Conservation (phyloP, 2,329 filamentous ascomycete genomes). For the Periconia macrospinosa region DNA sequence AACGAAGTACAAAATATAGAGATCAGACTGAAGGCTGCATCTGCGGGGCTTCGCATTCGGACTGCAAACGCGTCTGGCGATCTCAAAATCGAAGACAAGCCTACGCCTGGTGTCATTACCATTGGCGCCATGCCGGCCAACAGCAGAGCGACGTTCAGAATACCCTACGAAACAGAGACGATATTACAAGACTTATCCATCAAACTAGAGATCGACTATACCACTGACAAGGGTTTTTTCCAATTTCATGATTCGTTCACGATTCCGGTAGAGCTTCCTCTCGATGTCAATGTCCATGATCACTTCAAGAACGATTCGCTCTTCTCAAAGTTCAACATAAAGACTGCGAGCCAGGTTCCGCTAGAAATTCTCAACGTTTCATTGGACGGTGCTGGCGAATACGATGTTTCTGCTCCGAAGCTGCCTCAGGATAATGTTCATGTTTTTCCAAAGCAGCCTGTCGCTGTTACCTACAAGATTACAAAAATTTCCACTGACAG, state of each 20-base stretch:
- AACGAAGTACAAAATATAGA: conserved; percentile 61
- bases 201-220: conserved; percentile 75
- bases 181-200: conserved; percentile 71
- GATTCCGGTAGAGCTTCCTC: conserved; percentile 73
- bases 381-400: conserved; percentile 70
- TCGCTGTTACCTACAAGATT: conserved; percentile 79
- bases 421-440: conserved; percentile 51
- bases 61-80: conserved; percentile 54
- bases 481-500: conserved; percentile 52
- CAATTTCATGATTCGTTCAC: conserved; percentile 64
- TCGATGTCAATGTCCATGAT: conserved; percentile 96
- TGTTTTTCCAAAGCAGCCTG: conserved; percentile 80
- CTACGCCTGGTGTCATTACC: conserved; percentile 50
- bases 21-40: conserved; percentile 60
- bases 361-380: conserved; percentile 72
- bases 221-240: conserved; percentile 67
- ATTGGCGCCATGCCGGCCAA: conserved; percentile 49
- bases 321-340: conserved; percentile 89
- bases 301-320: conserved; percentile 82
- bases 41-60: conserved; percentile 61
- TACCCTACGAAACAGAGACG: conserved; percentile 84
- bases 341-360: conserved; percentile 74
- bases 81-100: conserved; percentile 45
- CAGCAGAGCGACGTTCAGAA: conserved; percentile 59
- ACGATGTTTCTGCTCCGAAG: conserved; percentile 63